Evolutionary conservation across 495 filamentous ascomycete species (phyloP).

Genomic region (Cercophora newfieldiana): DNA sequence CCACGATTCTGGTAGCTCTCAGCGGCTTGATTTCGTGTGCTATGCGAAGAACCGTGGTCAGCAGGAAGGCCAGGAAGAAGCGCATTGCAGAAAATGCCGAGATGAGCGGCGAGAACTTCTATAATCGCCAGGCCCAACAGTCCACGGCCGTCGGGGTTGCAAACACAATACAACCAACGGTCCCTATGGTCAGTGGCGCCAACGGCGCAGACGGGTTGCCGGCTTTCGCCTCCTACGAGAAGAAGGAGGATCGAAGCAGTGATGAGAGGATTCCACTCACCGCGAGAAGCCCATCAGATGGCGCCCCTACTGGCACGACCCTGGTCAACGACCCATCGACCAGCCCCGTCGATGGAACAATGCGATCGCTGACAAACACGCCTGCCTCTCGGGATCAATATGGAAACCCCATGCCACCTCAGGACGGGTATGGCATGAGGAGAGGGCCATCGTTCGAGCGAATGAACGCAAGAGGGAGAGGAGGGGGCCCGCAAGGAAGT

Average conservation of each 20-base stretch:
- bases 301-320: constrained; percentile 39
- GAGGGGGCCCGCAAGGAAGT: constrained; percentile 51
- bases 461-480: constrained; percentile 55
- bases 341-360: constrained; percentile 32
- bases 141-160: constrained; percentile 40
- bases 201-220: constrained; percentile 61
- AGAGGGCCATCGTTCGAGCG: constrained; percentile 63
- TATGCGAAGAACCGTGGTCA: constrained; percentile 94
- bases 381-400: constrained; percentile 60
- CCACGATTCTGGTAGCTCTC: constrained; percentile 81
- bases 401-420: constrained; percentile 60
- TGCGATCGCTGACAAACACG: constrained; percentile 40
- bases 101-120: constrained; percentile 93
- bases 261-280: constrained; percentile 89
- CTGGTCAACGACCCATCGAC: constrained; percentile 37
- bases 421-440: constrained; percentile 51
- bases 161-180: constrained; percentile 52
- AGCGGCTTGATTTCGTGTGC: constrained; percentile 88
- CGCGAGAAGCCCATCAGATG: constrained; percentile 55
- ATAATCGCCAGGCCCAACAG: constrained; percentile 66
- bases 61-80: constrained; percentile 86
- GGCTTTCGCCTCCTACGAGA: constrained; percentile 79
- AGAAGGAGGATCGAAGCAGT: constrained; percentile 57
- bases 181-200: constrained; percentile 55
- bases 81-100: constrained; percentile 90